Conservation (phyloP, 2,329 filamentous ascomycete species). For the Diaporthe destruens region DNA sequence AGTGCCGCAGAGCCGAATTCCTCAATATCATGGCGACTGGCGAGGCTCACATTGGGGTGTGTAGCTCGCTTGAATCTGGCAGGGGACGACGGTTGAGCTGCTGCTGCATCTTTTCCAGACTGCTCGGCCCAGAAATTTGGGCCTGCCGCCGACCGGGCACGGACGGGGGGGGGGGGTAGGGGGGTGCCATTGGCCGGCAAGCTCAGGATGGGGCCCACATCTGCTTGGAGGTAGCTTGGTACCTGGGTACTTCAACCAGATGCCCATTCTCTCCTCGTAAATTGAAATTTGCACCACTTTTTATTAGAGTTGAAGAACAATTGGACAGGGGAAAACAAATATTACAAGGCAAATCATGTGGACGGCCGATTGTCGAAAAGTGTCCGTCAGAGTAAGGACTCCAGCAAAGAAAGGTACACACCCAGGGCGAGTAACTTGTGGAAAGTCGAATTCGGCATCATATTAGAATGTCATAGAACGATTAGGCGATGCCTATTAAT, state of each 20-base stretch:
- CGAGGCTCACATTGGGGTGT: conserved; percentile 43
- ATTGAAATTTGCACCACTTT: background rate
- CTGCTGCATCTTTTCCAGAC: conserved; percentile 34
- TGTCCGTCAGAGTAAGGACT: background rate
- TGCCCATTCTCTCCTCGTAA: background rate
- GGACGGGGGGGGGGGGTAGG: background rate
- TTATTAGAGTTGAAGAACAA: background rate
- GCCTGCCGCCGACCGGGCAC: conserved; percentile 17
- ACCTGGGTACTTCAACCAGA: background rate
- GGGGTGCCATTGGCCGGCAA: conserved; percentile 1
- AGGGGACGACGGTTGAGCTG: background rate
- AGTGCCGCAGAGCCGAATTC: conserved; percentile 66
- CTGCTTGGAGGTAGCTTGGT: background rate
- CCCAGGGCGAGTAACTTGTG: background rate
- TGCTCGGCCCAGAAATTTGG: conserved; percentile 27
- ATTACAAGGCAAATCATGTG: no score
- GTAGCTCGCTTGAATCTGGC: conserved; percentile 32
- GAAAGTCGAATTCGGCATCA: background rate
- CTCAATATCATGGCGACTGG: conserved; percentile 66
- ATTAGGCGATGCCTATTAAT: conserved; percentile 32
- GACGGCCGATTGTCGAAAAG: background rate
- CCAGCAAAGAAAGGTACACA: background rate
- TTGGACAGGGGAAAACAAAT: background rate
- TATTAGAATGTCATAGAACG: conserved; percentile 18
- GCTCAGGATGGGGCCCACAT: background rate